Evolutionary conservation across 1,284 basidiomycete genomes (phyloP).

Genomic region (Ganoderma sinense): DNA sequence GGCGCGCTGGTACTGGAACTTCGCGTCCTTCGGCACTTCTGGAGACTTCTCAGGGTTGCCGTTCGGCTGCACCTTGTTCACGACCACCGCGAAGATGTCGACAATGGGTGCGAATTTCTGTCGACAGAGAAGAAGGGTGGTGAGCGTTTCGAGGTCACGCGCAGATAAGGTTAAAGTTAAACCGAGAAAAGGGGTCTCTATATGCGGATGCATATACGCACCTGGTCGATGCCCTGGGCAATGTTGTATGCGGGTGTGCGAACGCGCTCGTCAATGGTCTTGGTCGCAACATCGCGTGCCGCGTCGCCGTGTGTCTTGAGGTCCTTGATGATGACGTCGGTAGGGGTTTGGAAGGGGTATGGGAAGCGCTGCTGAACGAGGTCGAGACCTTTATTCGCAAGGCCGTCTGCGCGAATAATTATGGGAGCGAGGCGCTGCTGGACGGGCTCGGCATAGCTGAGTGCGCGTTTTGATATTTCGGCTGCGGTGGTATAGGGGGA

Average conservation of each 20-base stretch:
- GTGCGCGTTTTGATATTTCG: conserved; percentile 62
- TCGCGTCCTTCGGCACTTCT: conserved; percentile 31
- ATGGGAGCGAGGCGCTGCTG: conserved; percentile 71
- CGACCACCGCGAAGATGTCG: conserved; percentile 69
- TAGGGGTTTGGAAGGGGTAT: conserved; percentile 75
- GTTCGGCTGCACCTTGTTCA: conserved; percentile 57
- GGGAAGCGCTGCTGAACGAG: conserved; percentile 76
- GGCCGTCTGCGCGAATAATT: conserved; percentile 65
- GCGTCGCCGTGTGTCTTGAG: conserved; percentile 63
- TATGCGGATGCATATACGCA: conserved; percentile 40
- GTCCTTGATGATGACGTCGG: conserved; percentile 71
- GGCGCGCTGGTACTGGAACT: conserved; percentile 81
- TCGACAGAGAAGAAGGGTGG: conserved; percentile 9
- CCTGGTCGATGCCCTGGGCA: conserved; percentile 77
- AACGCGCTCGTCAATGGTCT: conserved; percentile 71
- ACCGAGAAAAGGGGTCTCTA: neutral
- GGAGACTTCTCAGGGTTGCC: conserved; percentile 30
- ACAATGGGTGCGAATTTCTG: conserved; percentile 78
- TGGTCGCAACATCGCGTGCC: conserved; percentile 64
- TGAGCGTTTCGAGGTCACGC: conserved; percentile 22
- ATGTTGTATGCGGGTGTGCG: conserved; percentile 67
- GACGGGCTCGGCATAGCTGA: conserved; percentile 68
- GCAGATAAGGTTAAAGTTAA: conserved; percentile 17
- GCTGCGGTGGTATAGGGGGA: conserved; percentile 71
- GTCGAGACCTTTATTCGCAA: conserved; percentile 78